These are phyloP conservation scores for Pseudotsuga menziesii DNA, from an alignment of 75 land plant species.

Conservation along the genomic window DNA sequence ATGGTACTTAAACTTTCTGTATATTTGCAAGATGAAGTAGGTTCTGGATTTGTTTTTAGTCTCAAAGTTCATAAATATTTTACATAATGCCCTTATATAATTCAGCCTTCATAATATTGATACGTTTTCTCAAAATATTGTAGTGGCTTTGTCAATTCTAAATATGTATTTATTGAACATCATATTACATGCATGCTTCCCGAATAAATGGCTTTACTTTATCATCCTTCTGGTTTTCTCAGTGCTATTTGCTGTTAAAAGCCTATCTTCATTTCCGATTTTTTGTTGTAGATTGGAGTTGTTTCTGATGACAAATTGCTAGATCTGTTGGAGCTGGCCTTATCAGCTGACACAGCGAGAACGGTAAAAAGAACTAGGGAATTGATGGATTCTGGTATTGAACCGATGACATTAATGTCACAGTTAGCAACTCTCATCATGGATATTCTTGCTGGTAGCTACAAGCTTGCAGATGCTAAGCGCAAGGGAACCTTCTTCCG, in stretches of 20 bases:
- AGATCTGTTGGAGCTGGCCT: constrained; percentile 56
- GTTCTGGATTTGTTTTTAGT: not conserved
- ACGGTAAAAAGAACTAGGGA: constrained; percentile 66
- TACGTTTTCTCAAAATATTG: not conserved
- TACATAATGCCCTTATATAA: not conserved
- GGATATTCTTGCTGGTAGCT: constrained; percentile 70
- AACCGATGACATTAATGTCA: constrained; percentile 61
- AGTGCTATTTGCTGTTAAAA: not conserved
- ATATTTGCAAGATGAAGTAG: not conserved
- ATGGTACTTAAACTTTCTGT: not conserved
- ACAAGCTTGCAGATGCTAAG: constrained; percentile 22
- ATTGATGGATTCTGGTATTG: constrained; percentile 60
- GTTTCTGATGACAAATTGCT: constrained; percentile 70
- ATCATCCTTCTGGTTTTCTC: not conserved
- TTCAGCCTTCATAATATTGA: not conserved
- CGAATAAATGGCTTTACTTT: not conserved
- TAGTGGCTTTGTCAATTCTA: not conserved
- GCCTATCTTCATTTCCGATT: not conserved
- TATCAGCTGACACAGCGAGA: constrained; percentile 58
- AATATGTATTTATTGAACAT: not conserved
- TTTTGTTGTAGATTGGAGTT: constrained; percentile 52
- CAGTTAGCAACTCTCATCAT: constrained; percentile 72
- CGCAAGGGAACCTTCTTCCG: constrained; percentile 27
- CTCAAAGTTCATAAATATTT: not conserved
- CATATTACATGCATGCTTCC: not conserved